Conservation (phyloP, 208 protist species). For the Trypanosoma boissoni region DNA sequence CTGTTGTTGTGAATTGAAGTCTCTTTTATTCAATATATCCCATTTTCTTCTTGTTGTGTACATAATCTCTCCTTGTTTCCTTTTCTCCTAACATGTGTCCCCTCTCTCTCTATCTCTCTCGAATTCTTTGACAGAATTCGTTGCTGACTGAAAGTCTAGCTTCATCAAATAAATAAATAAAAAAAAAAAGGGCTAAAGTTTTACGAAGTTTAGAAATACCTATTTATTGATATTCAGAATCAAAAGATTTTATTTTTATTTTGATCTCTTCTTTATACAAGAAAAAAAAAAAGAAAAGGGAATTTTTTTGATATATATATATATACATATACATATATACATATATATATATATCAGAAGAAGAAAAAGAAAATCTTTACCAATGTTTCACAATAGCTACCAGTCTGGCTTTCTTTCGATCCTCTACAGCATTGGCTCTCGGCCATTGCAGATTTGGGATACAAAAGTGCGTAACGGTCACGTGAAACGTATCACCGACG, state of each 20-base stretch:
- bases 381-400: constrained; percentile 99
- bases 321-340: not conserved
- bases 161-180: not conserved
- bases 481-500: constrained; percentile 99
- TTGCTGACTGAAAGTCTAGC: too few relatives aligned
- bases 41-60: too few relatives aligned
- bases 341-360: not conserved
- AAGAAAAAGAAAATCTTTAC: not conserved
- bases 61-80: too few relatives aligned
- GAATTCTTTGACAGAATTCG: too few relatives aligned
- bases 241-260: not conserved
- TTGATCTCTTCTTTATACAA: not conserved
- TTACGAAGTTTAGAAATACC: too few relatives aligned
- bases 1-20: too few relatives aligned
- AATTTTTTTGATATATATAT: constrained; percentile 14
- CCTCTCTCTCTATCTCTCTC: too few relatives aligned
- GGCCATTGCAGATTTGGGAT: constrained; percentile 98
- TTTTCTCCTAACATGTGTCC: too few relatives aligned
- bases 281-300: constrained; percentile 8
- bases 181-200: constrained; percentile 1
- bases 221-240: too few relatives aligned
- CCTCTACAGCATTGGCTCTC: constrained; percentile 98
- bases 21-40: too few relatives aligned
- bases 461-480: constrained; percentile 97
- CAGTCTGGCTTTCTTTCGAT: constrained; percentile 99